These are phyloP conservation scores for Fragilaria radians DNA, from an alignment of 108 stramenopile genomes.

Conservation along the genomic window DNA sequence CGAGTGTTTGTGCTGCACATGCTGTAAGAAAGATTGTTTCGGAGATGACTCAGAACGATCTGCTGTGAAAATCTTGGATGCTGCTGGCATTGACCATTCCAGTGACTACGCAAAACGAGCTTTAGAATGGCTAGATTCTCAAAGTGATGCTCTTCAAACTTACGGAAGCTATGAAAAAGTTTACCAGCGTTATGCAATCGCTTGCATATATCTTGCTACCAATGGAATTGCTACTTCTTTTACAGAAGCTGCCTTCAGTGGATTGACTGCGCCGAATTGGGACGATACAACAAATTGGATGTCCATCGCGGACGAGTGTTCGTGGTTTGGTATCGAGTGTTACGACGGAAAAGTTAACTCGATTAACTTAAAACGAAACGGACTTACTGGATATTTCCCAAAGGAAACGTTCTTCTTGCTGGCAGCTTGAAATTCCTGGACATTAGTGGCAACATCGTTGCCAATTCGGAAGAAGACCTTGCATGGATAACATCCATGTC, in stretches of 20 bases:
- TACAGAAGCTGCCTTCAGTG: not conserved
- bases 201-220: slow-evolving; percentile 16
- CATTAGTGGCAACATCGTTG: not conserved
- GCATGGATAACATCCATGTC: slow-evolving; percentile 12
- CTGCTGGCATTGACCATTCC: not conserved
- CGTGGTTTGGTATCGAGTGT: slow-evolving; percentile 57
- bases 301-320: slow-evolving; percentile 31
- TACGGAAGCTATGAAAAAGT: not conserved
- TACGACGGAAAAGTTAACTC: not conserved
- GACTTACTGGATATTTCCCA: not conserved
- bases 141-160: not conserved
- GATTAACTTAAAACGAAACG: not conserved
- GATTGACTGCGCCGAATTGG: not conserved
- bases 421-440: not conserved
- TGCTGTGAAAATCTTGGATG: not conserved
- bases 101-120: not conserved
- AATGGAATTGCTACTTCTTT: slow-evolving; percentile 1
- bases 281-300: slow-evolving; percentile 21
- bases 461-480: slow-evolving; percentile 11
- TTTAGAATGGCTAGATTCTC: not conserved
- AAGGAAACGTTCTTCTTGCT: not conserved
- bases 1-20: too few species aligned
- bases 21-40: too few species aligned
- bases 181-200: slow-evolving; percentile 18
- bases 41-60: too few species aligned